A percentile compares a stretch with the other conserved stretches of the same genome.
Conservation (phyloP, 2,329 filamentous ascomycete species). For the Parafenestella ontariensis region DNA sequence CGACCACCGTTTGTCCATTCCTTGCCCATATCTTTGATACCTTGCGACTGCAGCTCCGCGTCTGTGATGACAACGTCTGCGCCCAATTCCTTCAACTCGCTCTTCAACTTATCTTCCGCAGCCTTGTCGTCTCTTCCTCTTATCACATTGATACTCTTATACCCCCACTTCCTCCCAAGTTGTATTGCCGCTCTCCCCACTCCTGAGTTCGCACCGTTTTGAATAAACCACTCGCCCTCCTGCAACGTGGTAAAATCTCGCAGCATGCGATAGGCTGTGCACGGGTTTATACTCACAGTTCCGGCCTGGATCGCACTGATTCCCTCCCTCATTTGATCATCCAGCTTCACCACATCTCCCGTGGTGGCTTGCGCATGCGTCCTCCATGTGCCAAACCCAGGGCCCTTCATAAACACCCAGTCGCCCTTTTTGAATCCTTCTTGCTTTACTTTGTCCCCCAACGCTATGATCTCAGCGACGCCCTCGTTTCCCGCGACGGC, state of each 20-base stretch:
- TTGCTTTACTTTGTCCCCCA: constrained; percentile 65
- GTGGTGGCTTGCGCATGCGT: constrained; percentile 79
- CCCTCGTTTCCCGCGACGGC: constrained; percentile 90
- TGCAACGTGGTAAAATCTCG: constrained; percentile 73
- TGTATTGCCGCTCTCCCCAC: constrained; percentile 93
- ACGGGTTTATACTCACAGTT: constrained; percentile 90
- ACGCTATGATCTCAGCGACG: constrained; percentile 83
- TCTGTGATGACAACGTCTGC: constrained; percentile 70
- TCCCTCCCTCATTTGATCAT: constrained; percentile 71
- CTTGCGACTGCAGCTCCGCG: constrained; percentile 64
- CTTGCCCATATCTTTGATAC: constrained; percentile 67
- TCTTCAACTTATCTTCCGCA: constrained; percentile 70
- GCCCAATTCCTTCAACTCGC: constrained; percentile 67
- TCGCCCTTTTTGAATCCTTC: constrained; percentile 74
- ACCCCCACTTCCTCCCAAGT: constrained; percentile 82
- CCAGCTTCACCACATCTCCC: constrained; percentile 71
- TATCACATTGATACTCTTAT: constrained; percentile 89
- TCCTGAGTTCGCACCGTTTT: constrained; percentile 95
- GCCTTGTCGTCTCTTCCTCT: constrained; percentile 76
- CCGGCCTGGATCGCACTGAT: constrained; percentile 80
- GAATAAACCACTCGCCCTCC: constrained; percentile 91
- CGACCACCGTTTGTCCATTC: constrained; percentile 74
- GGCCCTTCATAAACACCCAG: constrained; percentile 88
- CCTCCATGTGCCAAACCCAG: constrained; percentile 91
- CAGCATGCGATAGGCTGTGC: constrained; percentile 93